These are phyloP conservation scores for Ophiosphaerella herpotricha DNA, from an alignment of 2,329 filamentous ascomycete genomes.

Conservation along the genomic window DNA sequence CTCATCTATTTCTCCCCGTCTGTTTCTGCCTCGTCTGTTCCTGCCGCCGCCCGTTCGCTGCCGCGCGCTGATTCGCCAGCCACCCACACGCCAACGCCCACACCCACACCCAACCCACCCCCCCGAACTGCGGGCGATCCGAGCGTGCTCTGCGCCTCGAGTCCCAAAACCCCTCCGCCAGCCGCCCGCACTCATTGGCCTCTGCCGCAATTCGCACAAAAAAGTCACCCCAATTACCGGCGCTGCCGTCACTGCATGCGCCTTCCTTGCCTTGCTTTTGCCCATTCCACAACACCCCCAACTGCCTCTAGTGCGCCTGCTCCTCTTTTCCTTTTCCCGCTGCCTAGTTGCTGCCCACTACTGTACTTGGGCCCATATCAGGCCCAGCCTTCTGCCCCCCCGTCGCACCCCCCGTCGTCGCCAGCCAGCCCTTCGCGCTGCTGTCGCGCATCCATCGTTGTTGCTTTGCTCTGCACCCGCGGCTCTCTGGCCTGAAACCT, in stretches of 20 bases:
- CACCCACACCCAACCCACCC: background rate
- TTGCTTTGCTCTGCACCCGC: conserved; percentile 21
- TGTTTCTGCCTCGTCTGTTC: too few relatives aligned
- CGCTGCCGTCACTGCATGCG: conserved; percentile 31
- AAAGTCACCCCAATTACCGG: conserved; percentile 15
- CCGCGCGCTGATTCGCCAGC: conserved; percentile 3
- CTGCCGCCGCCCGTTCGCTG: background rate
- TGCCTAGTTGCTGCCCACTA: background rate
- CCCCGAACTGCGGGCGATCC: conserved; percentile 20
- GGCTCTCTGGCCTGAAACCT: conserved; percentile 1
- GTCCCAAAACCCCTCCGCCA: conserved; percentile 27
- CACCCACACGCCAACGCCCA: background rate
- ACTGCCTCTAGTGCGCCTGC: conserved; percentile 31
- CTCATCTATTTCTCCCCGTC: too few relatives aligned
- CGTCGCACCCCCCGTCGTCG: conserved; percentile 1
- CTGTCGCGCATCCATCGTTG: conserved; percentile 10
- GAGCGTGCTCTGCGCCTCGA: conserved; percentile 19
- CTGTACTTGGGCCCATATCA: conserved; percentile 21
- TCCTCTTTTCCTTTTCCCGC: conserved; percentile 12
- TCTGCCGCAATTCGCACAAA: conserved; percentile 24
- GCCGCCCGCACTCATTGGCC: conserved; percentile 33
- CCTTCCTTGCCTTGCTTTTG: conserved; percentile 17
- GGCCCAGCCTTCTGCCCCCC: conserved; percentile 18
- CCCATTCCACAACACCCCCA: conserved; percentile 4
- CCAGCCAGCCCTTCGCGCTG: too few relatives aligned